phyloP scores from a whole-genome alignment of 305 asterid species.

The Stenogyne calaminthoides region DNA sequence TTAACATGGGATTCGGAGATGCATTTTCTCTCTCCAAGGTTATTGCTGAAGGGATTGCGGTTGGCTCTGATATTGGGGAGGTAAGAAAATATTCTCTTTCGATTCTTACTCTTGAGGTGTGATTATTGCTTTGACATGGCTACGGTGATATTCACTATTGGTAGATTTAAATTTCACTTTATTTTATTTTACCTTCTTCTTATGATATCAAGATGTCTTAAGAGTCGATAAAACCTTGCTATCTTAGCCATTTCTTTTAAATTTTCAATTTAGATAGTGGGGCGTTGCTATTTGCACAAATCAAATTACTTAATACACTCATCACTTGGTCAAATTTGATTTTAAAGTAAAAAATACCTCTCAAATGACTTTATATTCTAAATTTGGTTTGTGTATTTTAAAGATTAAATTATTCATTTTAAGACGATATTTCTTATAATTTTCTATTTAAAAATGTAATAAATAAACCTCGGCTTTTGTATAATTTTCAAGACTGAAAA shows the following conservation, averaged over 20 bases:
- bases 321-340: no score
- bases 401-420: no score
- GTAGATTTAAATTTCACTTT: neutral
- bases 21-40: constrained; percentile 71
- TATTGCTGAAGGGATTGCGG: constrained; percentile 81
- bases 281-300: no score
- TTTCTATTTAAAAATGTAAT: no score
- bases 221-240: neutral
- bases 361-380: no score
- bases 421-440: no score
- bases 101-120: neutral
- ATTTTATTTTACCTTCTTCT: neutral
- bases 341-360: no score
- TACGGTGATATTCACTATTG: neutral
- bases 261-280: neutral
- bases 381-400: no score
- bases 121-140: neutral
- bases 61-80: constrained; percentile 97
- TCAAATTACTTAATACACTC: no score
- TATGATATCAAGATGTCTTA: neutral
- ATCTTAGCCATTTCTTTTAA: neutral
- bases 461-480: no score
- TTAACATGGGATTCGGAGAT: constrained; percentile 95
- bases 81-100: constrained; percentile 41
- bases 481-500: no score